A percentile compares a stretch with the other conserved stretches of the same genome.
phyloP scores from a whole-genome alignment of 2,329 filamentous ascomycete genomes.

The Colletotrichum cereale region DNA sequence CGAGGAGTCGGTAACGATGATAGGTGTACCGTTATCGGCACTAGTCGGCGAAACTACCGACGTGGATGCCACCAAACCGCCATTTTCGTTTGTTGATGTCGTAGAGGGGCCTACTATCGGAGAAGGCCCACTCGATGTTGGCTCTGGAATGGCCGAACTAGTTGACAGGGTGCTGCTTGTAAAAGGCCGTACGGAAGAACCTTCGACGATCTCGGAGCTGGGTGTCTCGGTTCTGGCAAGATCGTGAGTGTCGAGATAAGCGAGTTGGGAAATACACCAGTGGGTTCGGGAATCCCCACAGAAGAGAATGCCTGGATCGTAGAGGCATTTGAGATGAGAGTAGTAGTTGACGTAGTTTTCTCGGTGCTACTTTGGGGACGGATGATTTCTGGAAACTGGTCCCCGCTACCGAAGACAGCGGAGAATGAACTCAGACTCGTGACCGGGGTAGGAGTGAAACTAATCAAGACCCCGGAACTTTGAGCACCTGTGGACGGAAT shows the following conservation, averaged over 20 bases:
- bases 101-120: not conserved
- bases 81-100: not conserved
- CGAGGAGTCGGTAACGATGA: not conserved
- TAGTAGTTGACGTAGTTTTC: not conserved
- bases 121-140: not conserved
- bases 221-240: not conserved
- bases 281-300: not conserved
- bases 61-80: not conserved
- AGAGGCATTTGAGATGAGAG: not conserved
- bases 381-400: not conserved
- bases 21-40: not conserved
- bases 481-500: not conserved
- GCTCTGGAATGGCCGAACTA: not conserved
- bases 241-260: not conserved
- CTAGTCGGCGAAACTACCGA: not conserved
- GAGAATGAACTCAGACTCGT: no score
- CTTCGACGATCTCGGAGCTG: not conserved
- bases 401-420: not conserved
- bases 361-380: not conserved
- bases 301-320: not conserved
- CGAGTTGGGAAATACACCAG: not conserved
- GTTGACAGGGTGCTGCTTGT: not conserved
- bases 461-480: not conserved
- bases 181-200: not conserved
- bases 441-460: not conserved